These are phyloP conservation scores for Pichia sp. DNA, from an alignment of 1,139 yeast species.

Conservation along the genomic window DNA sequence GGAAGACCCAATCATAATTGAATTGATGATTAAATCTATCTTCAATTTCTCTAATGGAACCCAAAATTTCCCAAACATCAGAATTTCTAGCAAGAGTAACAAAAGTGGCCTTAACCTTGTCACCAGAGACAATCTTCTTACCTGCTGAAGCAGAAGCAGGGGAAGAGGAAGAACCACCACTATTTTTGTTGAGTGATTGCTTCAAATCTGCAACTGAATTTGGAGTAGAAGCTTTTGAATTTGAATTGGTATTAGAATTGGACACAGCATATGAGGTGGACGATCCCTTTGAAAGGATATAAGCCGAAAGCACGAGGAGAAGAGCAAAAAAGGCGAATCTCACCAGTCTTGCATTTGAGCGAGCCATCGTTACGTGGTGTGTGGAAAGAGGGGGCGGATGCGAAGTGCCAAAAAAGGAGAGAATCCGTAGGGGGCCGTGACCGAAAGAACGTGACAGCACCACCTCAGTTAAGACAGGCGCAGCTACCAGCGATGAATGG, in stretches of 20 bases:
- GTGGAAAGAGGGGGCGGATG: not conserved
- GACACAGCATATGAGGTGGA: conserved; percentile 30
- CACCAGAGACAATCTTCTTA: conserved; percentile 16
- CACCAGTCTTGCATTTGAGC: conserved; percentile 56
- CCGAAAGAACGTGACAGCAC: too few species aligned
- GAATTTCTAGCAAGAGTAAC: conserved; percentile 51
- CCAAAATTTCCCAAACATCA: conserved; percentile 42
- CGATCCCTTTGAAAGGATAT: conserved; percentile 54
- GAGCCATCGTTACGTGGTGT: conserved; percentile 30
- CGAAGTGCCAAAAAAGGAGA: too few species aligned
- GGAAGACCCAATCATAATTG: conserved; percentile 76
- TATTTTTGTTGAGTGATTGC: not conserved
- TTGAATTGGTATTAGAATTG: conserved; percentile 6
- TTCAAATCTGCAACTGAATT: conserved; percentile 1
- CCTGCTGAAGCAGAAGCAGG: conserved; percentile 7
- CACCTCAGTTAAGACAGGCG: too few species aligned
- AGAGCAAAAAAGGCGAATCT: conserved; percentile 57
- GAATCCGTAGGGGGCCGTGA: too few species aligned
- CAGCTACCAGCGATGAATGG: too few species aligned
- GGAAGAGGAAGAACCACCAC: not conserved
- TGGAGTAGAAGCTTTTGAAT: conserved; percentile 4
- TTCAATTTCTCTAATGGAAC: conserved; percentile 52
- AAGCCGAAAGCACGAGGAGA: conserved; percentile 50
- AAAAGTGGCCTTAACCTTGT: conserved; percentile 51
- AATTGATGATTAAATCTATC: conserved; percentile 62